Conservation (phyloP, 2,329 filamentous ascomycete genomes). For the Phyllosticta paracitricarpa region DNA sequence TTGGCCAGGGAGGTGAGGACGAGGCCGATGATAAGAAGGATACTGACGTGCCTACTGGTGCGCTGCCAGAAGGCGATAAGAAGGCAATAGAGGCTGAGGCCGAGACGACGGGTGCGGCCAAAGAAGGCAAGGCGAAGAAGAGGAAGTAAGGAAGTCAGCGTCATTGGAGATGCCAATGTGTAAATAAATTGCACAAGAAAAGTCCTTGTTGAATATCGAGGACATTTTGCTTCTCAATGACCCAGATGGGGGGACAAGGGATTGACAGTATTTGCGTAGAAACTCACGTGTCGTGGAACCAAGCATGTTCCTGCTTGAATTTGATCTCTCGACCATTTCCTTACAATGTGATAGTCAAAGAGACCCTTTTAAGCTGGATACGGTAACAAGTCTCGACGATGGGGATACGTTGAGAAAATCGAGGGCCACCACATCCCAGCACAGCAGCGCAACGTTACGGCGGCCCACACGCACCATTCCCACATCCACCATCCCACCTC, state of each 20-base stretch:
- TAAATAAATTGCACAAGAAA: neutral
- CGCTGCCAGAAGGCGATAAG: slow-evolving; percentile 10
- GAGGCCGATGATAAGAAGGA: slow-evolving; percentile 45
- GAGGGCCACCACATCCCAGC: neutral
- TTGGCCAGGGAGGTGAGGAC: slow-evolving; percentile 92
- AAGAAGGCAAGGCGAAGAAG: slow-evolving; percentile 13
- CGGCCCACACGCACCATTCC: neutral
- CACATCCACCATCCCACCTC: slow-evolving; percentile 5
- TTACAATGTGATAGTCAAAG: too few species aligned
- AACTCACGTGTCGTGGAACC: too few species aligned
- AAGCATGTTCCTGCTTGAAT: too few species aligned
- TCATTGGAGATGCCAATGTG: neutral
- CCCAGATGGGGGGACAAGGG: too few species aligned
- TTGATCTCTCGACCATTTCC: too few species aligned
- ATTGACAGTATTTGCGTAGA: too few species aligned
- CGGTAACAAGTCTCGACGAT: too few species aligned
- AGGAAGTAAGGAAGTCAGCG: slow-evolving; percentile 13
- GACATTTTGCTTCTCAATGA: neutral
- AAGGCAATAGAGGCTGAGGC: slow-evolving; percentile 11
- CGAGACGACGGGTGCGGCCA: slow-evolving; percentile 10
- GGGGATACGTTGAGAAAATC: neutral
- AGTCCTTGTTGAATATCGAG: neutral
- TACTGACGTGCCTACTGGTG: slow-evolving; percentile 24
- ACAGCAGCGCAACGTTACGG: neutral
- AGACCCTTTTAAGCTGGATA: too few species aligned